Percentiles rank a stretch among this genome's conserved stretches.
phyloP scores from a whole-genome alignment of 2,329 filamentous ascomycete genomes.

The Bipolaris sorokiniana region DNA sequence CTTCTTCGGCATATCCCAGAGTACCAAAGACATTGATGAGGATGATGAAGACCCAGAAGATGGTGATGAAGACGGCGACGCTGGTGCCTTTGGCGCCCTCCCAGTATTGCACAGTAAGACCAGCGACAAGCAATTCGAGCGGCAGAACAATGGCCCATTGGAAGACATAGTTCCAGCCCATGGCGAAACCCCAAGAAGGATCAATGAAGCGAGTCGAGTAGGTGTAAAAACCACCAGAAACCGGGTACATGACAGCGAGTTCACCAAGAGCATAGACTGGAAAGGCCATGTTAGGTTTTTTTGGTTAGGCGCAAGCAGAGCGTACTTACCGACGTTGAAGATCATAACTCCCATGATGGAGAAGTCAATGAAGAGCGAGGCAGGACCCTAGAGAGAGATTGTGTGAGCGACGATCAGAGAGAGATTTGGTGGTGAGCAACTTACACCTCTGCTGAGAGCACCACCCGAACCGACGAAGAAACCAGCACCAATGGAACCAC shows the following conservation, averaged over 20 bases:
- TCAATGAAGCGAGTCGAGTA: constrained; percentile 58
- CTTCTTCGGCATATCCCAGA: constrained; percentile 51
- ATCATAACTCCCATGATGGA: constrained; percentile 49
- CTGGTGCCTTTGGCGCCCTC: constrained; percentile 19
- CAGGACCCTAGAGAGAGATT: constrained; percentile 35
- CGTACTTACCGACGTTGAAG: constrained; percentile 48
- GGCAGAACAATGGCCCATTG: constrained; percentile 49
- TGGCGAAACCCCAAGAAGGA: constrained; percentile 53
- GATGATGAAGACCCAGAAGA: constrained; percentile 49
- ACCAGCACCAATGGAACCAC: constrained; percentile 67
- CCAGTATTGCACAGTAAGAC: constrained; percentile 50
- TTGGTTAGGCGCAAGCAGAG: neutral
- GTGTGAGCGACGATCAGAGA: constrained; percentile 9
- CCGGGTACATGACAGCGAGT: constrained; percentile 67
- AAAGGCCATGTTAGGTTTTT: constrained; percentile 47
- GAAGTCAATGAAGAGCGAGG: constrained; percentile 48
- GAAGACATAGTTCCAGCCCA: constrained; percentile 49
- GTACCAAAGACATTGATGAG: constrained; percentile 50
- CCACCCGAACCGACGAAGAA: constrained; percentile 67
- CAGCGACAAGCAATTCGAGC: constrained; percentile 49
- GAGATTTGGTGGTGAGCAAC: constrained; percentile 19
- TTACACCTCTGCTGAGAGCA: constrained; percentile 60
- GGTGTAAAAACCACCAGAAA: constrained; percentile 59
- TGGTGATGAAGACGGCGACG: constrained; percentile 46
- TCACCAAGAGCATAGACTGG: constrained; percentile 58